Percentiles rank a stretch among this genome's conserved stretches.
phyloP scores from a whole-genome alignment of 163 green algal species.

The Trebouxia gelatinosa region DNA sequence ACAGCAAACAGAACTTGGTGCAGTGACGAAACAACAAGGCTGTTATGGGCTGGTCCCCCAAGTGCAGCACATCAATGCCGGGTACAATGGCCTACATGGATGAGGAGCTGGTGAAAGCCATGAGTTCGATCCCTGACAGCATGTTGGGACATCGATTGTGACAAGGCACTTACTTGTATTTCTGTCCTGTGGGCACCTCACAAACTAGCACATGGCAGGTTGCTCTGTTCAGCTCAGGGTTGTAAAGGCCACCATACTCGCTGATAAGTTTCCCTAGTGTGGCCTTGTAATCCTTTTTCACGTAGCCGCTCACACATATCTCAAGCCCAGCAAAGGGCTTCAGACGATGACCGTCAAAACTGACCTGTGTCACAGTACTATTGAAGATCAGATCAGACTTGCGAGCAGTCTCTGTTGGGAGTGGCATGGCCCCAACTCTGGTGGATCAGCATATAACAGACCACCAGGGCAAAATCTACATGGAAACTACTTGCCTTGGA shows the following conservation, averaged over 20 bases:
- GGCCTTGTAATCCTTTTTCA: neutral
- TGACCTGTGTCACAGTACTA: neutral
- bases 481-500: neutral
- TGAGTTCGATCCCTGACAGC: neutral
- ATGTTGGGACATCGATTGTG: neutral
- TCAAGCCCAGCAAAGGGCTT: conserved; percentile 3
- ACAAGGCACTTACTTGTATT: conserved; percentile 9
- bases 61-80: too few species aligned
- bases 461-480: neutral
- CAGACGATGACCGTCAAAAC: neutral
- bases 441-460: too few species aligned
- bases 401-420: neutral
- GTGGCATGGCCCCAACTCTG: neutral
- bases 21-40: neutral
- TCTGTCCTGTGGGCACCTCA: conserved; percentile 13
- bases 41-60: too few species aligned
- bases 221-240: conserved; percentile 24
- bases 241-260: conserved; percentile 10
- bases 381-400: neutral
- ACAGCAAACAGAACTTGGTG: too few species aligned
- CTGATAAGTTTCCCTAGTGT: neutral
- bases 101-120: too few species aligned
- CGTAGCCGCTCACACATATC: conserved; percentile 25
- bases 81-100: too few species aligned
- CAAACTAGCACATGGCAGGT: conserved; percentile 24